Base-by-base conservation (phyloP, 2,329 filamentous ascomycete species). In the Xylariaceae sp. region DNA sequence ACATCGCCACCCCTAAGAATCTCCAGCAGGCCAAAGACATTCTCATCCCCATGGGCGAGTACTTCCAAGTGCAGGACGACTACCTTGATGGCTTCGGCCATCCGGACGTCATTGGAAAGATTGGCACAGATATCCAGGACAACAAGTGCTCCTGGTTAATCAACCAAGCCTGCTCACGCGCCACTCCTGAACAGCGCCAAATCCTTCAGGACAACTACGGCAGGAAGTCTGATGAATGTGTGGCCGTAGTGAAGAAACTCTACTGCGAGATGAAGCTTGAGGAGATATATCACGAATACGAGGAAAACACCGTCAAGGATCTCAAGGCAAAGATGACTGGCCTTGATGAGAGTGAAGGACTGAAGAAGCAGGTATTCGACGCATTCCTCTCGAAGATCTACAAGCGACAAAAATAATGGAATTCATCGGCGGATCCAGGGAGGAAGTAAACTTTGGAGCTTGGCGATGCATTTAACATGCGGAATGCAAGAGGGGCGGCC, bases 141-240 rank as follows among this genome's bases (percentile, higher is more conserved):
- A 99, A 99, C 85, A 99, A 99, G 84, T 99, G 94, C 83, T 95
- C 90, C 48, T 99, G 94, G 94, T 80, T 99, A 61, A 84, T 99
- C 76, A 99, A 99, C 83, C 88, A 96, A 77, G 94, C 94, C 51
- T 82, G 99, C 61, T 82, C 86, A 74, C 83, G 88, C 63, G 89
- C 85, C 65, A 92, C 83, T 1, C 86, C 90, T 1, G 91, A 93
- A 74, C 94, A 99, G 82, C 87, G 92, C 72, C 82, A 89, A 77
- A 76, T 95, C 45, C 86, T 99, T 55, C 91, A 97, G 72, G 85
- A 90, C 59, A 93, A 96, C 80, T 99, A 99, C 75, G 94, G 94
- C 67, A 86, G 86, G 73, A 99, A 97, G 82, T 87, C 97, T 77
- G 83, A 85, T 71, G 82, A 80, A 54, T 88, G 88, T 71, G 94